phyloP scores from a whole-genome alignment of 495 filamentous ascomycete genomes.

The Xylaria flabelliformis region DNA sequence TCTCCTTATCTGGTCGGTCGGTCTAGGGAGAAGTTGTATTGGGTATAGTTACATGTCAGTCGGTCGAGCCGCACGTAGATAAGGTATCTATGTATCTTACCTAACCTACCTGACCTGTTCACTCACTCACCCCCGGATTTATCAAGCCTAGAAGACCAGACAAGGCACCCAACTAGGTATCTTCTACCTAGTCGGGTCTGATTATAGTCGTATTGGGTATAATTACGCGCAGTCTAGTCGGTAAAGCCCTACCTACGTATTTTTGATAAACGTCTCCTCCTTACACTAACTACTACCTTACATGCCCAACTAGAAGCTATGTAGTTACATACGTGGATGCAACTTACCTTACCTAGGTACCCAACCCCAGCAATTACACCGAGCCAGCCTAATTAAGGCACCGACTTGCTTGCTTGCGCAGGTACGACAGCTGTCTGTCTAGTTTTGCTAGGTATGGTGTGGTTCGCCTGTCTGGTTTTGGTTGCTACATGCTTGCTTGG shows the following conservation, averaged over 20 bases:
- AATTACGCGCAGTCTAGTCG: not conserved
- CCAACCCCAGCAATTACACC: not conserved
- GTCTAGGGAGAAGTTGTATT: not conserved
- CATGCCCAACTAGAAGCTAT: not conserved
- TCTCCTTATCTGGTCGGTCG: not conserved
- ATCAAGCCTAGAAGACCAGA: not conserved
- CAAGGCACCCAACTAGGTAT: not conserved
- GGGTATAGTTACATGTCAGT: not conserved
- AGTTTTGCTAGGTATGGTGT: not conserved
- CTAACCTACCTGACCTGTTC: not conserved
- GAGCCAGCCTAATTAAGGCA: not conserved
- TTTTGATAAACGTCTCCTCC: not conserved
- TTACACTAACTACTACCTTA: not conserved
- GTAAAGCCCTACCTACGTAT: slow-evolving; percentile 9
- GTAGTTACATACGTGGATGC: slow-evolving; percentile 1
- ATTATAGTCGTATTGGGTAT: not conserved
- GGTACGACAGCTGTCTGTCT: not conserved
- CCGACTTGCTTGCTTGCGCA: slow-evolving; percentile 3
- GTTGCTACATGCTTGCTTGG: not conserved
- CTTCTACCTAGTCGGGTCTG: not conserved
- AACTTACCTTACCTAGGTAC: not conserved
- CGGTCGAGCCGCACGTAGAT: not conserved
- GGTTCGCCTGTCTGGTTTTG: not conserved
- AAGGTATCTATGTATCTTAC: not conserved
- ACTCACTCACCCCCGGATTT: not conserved